Conservation (phyloP, 306 rosid genomes). For the Amphicarpaea edgeworthii region DNA sequence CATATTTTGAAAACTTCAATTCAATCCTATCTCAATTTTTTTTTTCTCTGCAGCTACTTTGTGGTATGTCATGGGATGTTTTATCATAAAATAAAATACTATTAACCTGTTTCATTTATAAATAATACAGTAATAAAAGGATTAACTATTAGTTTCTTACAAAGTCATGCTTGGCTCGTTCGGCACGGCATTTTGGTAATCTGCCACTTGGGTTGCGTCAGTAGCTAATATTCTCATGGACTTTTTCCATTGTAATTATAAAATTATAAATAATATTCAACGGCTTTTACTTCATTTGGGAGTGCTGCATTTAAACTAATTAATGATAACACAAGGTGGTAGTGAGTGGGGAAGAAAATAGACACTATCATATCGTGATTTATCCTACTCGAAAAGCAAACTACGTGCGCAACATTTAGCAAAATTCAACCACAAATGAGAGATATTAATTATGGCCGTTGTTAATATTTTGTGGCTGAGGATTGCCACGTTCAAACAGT, state of each 20-base stretch:
- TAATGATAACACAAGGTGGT: neutral
- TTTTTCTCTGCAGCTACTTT: neutral
- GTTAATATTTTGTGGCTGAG: neutral
- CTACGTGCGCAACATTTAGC: neutral
- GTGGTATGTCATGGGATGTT: neutral
- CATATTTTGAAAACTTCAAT: conserved; percentile 16
- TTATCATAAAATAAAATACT: conserved; percentile 4
- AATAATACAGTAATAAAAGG: neutral
- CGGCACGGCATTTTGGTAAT: conserved; percentile 27
- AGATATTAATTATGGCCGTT: neutral
- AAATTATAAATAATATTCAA: neutral
- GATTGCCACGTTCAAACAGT: conserved; percentile 17
- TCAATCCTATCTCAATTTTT: neutral
- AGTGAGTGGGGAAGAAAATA: neutral
- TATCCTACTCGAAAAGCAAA: neutral
- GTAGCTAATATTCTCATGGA: neutral
- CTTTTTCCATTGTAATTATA: neutral
- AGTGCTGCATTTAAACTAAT: neutral
- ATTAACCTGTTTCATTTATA: neutral
- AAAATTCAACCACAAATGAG: conserved; percentile 9
- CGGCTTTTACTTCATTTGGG: conserved; percentile 28
- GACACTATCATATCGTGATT: neutral
- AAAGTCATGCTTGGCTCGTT: conserved; percentile 15
- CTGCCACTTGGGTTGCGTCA: conserved; percentile 30
- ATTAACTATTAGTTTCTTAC: conserved; percentile 21